A percentile compares a stretch with the other conserved stretches of the same genome.
Conservation (phyloP, 768 basidiomycete species). For the Suillus weaverae region DNA sequence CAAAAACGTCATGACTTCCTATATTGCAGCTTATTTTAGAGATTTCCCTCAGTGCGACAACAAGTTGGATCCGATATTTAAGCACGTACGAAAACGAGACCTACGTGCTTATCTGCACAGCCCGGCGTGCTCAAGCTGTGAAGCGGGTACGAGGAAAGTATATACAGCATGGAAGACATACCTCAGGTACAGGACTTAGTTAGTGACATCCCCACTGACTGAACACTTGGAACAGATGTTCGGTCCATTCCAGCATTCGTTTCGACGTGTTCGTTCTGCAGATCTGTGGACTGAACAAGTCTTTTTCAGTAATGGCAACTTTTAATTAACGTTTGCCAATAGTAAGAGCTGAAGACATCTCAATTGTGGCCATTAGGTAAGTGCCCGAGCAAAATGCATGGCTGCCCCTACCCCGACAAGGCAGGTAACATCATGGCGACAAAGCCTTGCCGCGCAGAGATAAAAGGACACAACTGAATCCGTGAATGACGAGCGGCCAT, state of each 20-base stretch:
- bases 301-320: neutral
- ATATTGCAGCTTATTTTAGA: too few relatives aligned
- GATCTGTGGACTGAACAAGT: neutral
- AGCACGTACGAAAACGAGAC: neutral
- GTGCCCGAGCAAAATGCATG: neutral
- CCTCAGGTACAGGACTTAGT: too few relatives aligned
- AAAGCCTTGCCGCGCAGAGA: too few relatives aligned
- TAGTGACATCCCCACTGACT: neutral
- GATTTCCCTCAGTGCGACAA: neutral
- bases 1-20: neutral
- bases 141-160: neutral
- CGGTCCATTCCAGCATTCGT: neutral
- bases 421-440: too few relatives aligned
- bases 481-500: too few relatives aligned
- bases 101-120: neutral
- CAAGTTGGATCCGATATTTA: neutral
- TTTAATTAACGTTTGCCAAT: neutral
- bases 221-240: neutral
- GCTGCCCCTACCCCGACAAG: too few relatives aligned
- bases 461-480: too few relatives aligned
- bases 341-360: neutral
- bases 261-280: too few relatives aligned
- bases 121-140: neutral
- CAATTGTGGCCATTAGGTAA: neutral
- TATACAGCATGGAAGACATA: too few relatives aligned